Evolutionary conservation across 192 early-diverging fungal species (phyloP).

Genomic region (Chytriomyces hyalinus): DNA sequence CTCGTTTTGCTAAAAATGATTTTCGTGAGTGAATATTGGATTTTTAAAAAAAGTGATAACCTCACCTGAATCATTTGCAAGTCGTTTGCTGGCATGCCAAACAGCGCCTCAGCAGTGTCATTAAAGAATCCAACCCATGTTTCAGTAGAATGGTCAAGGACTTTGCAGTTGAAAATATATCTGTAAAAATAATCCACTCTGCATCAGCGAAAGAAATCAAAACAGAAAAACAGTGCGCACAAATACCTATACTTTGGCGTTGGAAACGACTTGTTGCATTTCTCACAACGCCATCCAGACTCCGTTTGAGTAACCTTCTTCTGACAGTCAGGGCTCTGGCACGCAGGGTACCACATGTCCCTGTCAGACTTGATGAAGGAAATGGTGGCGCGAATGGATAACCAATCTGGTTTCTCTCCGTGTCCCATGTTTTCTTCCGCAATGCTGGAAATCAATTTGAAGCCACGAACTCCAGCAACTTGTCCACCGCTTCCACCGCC

Average conservation of each 20-base stretch:
- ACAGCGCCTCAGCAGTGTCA: slow-evolving; percentile 70
- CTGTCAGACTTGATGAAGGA: slow-evolving; percentile 71
- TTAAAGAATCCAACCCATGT: slow-evolving; percentile 87
- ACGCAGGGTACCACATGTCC: slow-evolving; percentile 83
- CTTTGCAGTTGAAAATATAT: slow-evolving; percentile 73
- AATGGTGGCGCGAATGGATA: slow-evolving; percentile 73
- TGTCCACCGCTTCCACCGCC: slow-evolving; percentile 36
- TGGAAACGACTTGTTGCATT: slow-evolving; percentile 74
- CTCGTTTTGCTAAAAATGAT: slow-evolving; percentile 47
- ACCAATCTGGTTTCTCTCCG: slow-evolving; percentile 63
- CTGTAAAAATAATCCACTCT: slow-evolving; percentile 23
- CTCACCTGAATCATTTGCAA: slow-evolving; percentile 64
- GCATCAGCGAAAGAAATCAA: background rate
- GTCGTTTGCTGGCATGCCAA: slow-evolving; percentile 75
- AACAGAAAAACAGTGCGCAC: background rate
- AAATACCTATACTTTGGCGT: slow-evolving; percentile 78
- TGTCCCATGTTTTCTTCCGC: slow-evolving; percentile 73
- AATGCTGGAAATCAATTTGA: slow-evolving; percentile 72
- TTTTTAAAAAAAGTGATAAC: background rate
- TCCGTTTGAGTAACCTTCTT: slow-evolving; percentile 82
- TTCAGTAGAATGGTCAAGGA: slow-evolving; percentile 80
- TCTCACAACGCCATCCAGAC: slow-evolving; percentile 88
- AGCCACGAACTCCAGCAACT: slow-evolving; percentile 40
- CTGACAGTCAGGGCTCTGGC: slow-evolving; percentile 76
- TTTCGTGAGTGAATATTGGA: background rate